phyloP scores from a whole-genome alignment of 352 stramenopile genomes.

The Globisporangium lucens region DNA sequence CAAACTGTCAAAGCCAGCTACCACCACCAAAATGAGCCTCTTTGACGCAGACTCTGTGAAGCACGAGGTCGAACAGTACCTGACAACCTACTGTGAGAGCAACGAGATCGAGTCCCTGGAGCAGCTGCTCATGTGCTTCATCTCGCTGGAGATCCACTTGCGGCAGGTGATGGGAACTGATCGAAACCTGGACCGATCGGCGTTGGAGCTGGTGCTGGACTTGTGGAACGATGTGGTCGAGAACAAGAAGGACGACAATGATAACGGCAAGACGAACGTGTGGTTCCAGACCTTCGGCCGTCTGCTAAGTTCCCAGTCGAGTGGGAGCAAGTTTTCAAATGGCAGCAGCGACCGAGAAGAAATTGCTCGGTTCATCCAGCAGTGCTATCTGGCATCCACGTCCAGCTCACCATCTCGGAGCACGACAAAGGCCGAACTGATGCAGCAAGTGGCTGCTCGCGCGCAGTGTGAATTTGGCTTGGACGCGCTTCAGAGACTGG shows the following conservation, averaged over 20 bases:
- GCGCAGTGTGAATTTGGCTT: conserved; percentile 15
- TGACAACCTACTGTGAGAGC: conserved; percentile 20
- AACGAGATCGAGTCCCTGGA: conserved; percentile 25
- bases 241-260: not conserved
- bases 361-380: conserved; percentile 14
- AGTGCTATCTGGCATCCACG: conserved; percentile 6
- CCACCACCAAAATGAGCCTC: conserved; percentile 12
- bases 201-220: conserved; percentile 18
- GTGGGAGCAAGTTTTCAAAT: not conserved
- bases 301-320: not conserved
- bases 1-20: conserved; percentile 15
- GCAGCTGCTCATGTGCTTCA: conserved; percentile 33
- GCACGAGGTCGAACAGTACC: conserved; percentile 27
- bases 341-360: conserved; percentile 1
- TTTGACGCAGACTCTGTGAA: conserved; percentile 28
- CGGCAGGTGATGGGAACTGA: not conserved
- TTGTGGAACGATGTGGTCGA: conserved; percentile 12
- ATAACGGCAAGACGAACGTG: not conserved
- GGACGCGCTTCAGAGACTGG: conserved; percentile 10
- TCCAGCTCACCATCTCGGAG: not conserved
- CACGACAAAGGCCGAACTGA: not conserved
- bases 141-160: conserved; percentile 33
- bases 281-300: conserved; percentile 13
- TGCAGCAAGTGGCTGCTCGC: conserved; percentile 6
- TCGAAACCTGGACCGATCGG: not conserved